phyloP scores from a whole-genome alignment of 805 yeast species.

The Kodamaea lidongshanica region DNA sequence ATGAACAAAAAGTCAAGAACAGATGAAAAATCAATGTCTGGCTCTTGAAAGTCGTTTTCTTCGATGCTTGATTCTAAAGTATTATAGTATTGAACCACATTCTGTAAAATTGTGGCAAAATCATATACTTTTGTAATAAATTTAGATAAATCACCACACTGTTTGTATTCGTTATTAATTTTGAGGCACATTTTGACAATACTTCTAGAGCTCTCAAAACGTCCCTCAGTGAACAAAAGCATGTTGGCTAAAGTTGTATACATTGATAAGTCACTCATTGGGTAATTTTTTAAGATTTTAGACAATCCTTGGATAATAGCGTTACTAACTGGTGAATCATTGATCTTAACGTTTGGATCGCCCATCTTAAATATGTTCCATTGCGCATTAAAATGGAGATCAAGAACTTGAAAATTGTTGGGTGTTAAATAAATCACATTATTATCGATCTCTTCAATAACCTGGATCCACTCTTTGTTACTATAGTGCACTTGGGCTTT shows the following conservation, averaged over 20 bases:
- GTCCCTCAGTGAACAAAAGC: constrained; percentile 44
- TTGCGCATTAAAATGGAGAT: constrained; percentile 19
- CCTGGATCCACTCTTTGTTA: constrained; percentile 15
- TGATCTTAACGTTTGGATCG: constrained; percentile 5
- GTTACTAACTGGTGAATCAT: constrained; percentile 8
- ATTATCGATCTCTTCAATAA: constrained; percentile 24
- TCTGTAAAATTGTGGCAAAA: constrained; percentile 34
- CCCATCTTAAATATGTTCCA: constrained; percentile 14
- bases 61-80: constrained; percentile 17
- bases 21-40: constrained; percentile 18
- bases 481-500: constrained; percentile 11
- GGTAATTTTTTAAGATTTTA: constrained; percentile 22
- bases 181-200: constrained; percentile 64
- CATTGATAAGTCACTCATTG: constrained; percentile 18
- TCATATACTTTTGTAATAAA: constrained; percentile 42
- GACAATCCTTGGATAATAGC: constrained; percentile 21
- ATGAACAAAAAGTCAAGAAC: constrained; percentile 22
- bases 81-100: constrained; percentile 24
- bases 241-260: constrained; percentile 25
- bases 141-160: constrained; percentile 54
- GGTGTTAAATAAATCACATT: constrained; percentile 36
- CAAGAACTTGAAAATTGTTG: constrained; percentile 30
- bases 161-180: constrained; percentile 63
- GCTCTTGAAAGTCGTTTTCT: constrained; percentile 10
- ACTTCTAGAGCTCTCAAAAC: constrained; percentile 46